Base-by-base conservation (phyloP, 1,284 basidiomycete genomes). In the Leccinum pachyderme region DNA sequence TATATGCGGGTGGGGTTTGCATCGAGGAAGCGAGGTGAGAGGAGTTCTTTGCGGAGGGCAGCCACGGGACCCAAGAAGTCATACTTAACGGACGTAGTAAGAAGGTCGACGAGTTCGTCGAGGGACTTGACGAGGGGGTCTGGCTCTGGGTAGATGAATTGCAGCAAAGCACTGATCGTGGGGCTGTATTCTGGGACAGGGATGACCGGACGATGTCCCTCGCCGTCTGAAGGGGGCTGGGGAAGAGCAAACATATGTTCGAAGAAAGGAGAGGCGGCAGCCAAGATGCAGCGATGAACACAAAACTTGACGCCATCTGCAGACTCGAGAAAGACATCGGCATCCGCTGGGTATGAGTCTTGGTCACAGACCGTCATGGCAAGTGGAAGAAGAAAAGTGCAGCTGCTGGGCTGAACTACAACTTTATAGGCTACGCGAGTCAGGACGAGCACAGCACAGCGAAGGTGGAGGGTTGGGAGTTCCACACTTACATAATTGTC, bases 201-300 rank as follows among this genome's bases (percentile, higher is more conserved):
- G 41, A 88, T 75, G 48, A 78, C 60, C 8, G 83, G 82, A n/a
- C 70, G 57, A 33, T 62, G 59, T 13, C 68, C 64, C 32, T 62
- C 57, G 44, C 53, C 51, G 22, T 60, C 53, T 39, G 56, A 37
- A 51, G 64, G 63, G 25, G 71, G 70, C 61, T 88, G 84, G 4
- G 87, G 87, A 25, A 90, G 72, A 25, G 80, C 68, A 66, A 89
- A 85, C 83, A 90, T 83, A 53, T 83, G 78, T 49, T 71, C 68
- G 69, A 89, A 90, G 72, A 90, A 84, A 1, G 82, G 77, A 1
- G 87, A 89, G 0, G 84, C 81, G 7, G 75, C 73, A 11, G 79
- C 71, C 50, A 90, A 78, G 57, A 89, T 78, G 65, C 76, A 80
- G 59, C 75, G 74, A 68, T 89, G 86, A n/a, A 83, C 80, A 46